Base-by-base conservation (phyloP, 768 basidiomycete genomes). In the Hericium alpestre region DNA sequence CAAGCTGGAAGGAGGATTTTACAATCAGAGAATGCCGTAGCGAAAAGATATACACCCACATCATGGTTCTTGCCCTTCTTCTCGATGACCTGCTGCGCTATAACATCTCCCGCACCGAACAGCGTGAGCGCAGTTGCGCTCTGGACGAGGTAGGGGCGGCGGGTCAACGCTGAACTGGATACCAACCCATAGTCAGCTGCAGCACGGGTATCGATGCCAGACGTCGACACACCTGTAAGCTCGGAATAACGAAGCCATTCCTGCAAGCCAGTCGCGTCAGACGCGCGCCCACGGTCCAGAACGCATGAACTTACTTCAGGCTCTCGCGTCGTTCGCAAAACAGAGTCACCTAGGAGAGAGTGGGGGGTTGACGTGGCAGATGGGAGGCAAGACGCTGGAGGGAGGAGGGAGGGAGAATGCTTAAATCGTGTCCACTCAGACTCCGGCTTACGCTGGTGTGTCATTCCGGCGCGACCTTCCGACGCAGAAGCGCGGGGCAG, bases 11-110 rank as follows among this genome's bases (percentile, higher is more conserved):
- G 8, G 40, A 38, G 8, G 37, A 25, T 47, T 8, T 23, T 12
- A 32, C n/a, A 12, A 25, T 32, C 37, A 20, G 22, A 49, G 16
- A 11, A 41, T 11, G 22, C 20, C 25, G 39, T 38, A 55, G 58
- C 47, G 46, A 43, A 2, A 12, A 25, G 3, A 7, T 23, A 16
- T 32, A 15, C 13, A 57, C 82, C 62, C 61, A 89, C 87, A 61
- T 96, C 92, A 65, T 95, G 92, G 2, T 83, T 68, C 55, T 65
- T 73, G 6, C 90, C 89, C 61, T 74, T 79, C 64, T 74, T 75
- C 66, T 94, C 93, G 18, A 94, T 79, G 1, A 73, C 79, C 69
- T 95, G 93, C 70, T 96, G 93, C 0, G 93, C 93, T 46, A 94
- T 78, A 1, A 93, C 64, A 66, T 92, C 90, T 20, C 87, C 89